Evolutionary conservation across 805 yeast species (phyloP).

Genomic region (Hagleromyces aurorensis): DNA sequence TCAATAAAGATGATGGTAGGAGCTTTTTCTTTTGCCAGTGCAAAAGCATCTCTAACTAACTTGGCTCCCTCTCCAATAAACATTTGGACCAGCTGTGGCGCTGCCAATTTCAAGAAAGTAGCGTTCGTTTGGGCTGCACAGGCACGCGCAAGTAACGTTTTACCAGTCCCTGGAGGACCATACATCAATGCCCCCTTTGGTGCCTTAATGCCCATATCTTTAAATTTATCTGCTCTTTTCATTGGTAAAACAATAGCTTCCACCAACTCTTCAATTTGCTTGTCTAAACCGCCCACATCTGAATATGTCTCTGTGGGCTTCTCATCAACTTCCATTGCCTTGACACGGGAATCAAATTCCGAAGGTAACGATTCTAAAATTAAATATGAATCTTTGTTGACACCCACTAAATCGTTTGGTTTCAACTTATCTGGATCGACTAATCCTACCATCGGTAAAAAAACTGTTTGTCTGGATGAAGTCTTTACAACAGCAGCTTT

Average conservation of each 20-base stretch:
- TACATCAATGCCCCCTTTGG: conserved; percentile 98
- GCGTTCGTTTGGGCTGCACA: conserved; percentile 99
- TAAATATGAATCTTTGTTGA: conserved; percentile 91
- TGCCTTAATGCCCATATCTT: conserved; percentile 88
- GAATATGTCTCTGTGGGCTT: conserved; percentile 96
- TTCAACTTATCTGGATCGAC: conserved; percentile 87
- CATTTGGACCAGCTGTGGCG: conserved; percentile 97
- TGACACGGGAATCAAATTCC: conserved; percentile 94
- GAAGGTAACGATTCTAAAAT: conserved; percentile 92
- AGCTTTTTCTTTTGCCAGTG: conserved; percentile 94
- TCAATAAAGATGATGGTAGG: conserved; percentile 97
- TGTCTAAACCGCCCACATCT: conserved; percentile 96
- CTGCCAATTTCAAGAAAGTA: conserved; percentile 91
- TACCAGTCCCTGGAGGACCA: conserved; percentile 99
- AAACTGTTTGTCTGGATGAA: conserved; percentile 94
- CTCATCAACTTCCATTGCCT: conserved; percentile 99
- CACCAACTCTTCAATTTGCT: conserved; percentile 95
- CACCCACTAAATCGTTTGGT: conserved; percentile 98
- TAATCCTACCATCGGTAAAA: conserved; percentile 88
- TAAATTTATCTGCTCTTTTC: conserved; percentile 96
- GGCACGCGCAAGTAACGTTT: conserved; percentile 92
- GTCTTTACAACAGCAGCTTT: conserved; percentile 98
- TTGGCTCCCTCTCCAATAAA: conserved; percentile 99
- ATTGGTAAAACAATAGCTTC: conserved; percentile 98
- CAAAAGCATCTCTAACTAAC: conserved; percentile 94